phyloP scores from a whole-genome alignment of 176 grass and related monocot genomes.

The Aechmea fasciata region DNA sequence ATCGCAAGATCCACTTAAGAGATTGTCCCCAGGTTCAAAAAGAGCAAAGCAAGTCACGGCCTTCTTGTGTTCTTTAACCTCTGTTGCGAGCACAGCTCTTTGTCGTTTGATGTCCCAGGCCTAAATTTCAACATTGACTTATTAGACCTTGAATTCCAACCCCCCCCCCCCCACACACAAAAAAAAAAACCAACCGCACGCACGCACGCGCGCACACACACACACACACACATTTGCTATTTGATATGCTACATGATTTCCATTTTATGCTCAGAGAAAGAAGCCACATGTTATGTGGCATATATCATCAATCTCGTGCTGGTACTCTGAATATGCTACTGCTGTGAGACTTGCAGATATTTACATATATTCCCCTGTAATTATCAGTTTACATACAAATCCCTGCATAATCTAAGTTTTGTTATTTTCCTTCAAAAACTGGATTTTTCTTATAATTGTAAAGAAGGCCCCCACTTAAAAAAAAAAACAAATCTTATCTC shows the following conservation, averaged over 20 bases:
- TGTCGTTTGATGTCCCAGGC: constrained; percentile 93
- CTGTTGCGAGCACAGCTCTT: constrained; percentile 63
- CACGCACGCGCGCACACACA: too few species aligned
- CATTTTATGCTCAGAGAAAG: too few species aligned
- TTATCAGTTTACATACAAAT: too few species aligned
- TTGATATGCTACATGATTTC: too few species aligned
- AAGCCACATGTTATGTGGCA: too few species aligned
- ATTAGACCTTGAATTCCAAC: not conserved
- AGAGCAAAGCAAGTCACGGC: constrained; percentile 68
- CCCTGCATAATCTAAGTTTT: not conserved
- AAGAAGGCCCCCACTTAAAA: not conserved
- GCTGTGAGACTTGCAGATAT: too few species aligned
- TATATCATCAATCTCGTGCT: not conserved
- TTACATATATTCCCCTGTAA: too few species aligned
- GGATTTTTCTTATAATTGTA: not conserved
- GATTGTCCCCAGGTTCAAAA: constrained; percentile 63
- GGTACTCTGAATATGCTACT: not conserved
- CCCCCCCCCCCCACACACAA: too few species aligned
- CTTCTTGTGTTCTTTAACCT: constrained; percentile 77
- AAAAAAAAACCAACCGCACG: too few species aligned
- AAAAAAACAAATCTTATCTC: not conserved
- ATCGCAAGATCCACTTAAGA: constrained; percentile 84
- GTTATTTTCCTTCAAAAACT: not conserved
- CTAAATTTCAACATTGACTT: constrained; percentile 18
- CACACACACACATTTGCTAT: too few species aligned